phyloP scores from a whole-genome alignment of 2,329 filamentous ascomycete genomes.

The Sclerotinia glacialis region DNA sequence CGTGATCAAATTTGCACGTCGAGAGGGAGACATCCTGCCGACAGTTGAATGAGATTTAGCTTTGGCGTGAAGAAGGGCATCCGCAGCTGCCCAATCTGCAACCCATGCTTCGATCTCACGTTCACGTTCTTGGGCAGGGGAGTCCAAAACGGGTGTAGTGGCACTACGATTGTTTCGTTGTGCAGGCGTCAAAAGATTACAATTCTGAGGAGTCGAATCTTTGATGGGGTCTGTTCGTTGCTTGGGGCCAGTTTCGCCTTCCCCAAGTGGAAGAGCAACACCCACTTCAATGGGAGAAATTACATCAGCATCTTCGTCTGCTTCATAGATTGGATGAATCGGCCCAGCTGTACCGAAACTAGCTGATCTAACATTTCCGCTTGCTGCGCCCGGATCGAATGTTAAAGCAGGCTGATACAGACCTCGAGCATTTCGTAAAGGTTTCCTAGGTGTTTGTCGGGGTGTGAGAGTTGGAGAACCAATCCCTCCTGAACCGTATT shows the following conservation, averaged over 20 bases:
- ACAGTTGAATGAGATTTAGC: conserved; percentile 33
- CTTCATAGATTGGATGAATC: conserved; percentile 64
- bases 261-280: conserved; percentile 27
- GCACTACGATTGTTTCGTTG: conserved; percentile 22
- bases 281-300: conserved; percentile 27
- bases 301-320: conserved; percentile 48
- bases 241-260: conserved; percentile 22
- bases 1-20: conserved; percentile 35
- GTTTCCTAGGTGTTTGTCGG: conserved; percentile 40
- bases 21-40: conserved; percentile 38
- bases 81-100: conserved; percentile 41
- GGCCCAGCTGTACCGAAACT: conserved; percentile 49
- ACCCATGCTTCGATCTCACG: conserved; percentile 41
- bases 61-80: conserved; percentile 37
- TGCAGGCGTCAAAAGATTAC: conserved; percentile 20
- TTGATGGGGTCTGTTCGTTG: conserved; percentile 36
- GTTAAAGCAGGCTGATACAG: conserved; percentile 43
- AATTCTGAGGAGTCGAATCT: conserved; percentile 28
- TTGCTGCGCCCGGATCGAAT: conserved; percentile 42
- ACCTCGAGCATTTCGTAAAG: conserved; percentile 39
- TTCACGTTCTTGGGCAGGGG: conserved; percentile 34
- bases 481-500: conserved; percentile 28
- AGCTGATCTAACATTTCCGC: conserved; percentile 43
- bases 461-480: conserved; percentile 23
- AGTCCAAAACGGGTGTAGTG: conserved; percentile 31